A percentile compares a stretch with the other conserved stretches of the same genome.
Conservation (phyloP, 805 yeast genomes). For the Candida ortonii region DNA sequence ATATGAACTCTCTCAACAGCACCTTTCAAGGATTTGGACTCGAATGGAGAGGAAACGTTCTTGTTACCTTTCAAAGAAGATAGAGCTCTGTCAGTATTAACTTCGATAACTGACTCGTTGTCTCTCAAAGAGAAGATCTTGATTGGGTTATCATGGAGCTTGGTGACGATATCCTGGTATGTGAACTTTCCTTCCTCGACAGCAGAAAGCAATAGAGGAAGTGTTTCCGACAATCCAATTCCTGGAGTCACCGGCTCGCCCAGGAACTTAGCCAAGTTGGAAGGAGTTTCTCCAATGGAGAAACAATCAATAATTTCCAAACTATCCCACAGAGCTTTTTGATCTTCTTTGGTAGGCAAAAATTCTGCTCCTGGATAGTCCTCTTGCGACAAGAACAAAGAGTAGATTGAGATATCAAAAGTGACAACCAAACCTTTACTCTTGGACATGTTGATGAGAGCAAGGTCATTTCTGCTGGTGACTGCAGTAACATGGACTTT, state of each 20-base stretch:
- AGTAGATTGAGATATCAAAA: slow-evolving; percentile 80
- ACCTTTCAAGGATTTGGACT: slow-evolving; percentile 58
- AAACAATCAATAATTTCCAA: slow-evolving; percentile 76
- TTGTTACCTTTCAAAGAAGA: slow-evolving; percentile 38
- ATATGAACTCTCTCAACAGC: slow-evolving; percentile 85
- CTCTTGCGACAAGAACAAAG: slow-evolving; percentile 72
- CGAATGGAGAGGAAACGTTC: slow-evolving; percentile 55
- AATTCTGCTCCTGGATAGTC: slow-evolving; percentile 68
- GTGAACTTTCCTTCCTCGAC: slow-evolving; percentile 72
- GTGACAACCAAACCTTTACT: slow-evolving; percentile 79
- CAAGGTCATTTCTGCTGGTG: slow-evolving; percentile 74
- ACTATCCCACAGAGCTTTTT: slow-evolving; percentile 76
- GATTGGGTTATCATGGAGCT: slow-evolving; percentile 79
- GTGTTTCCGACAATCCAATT: slow-evolving; percentile 72
- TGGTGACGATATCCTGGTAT: slow-evolving; percentile 64
- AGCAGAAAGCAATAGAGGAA: slow-evolving; percentile 80
- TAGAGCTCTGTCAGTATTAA: slow-evolving; percentile 72
- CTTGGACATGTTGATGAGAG: slow-evolving; percentile 81
- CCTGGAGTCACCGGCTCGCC: slow-evolving; percentile 66
- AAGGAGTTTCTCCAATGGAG: slow-evolving; percentile 79
- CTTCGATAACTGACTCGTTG: slow-evolving; percentile 74
- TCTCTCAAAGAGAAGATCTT: slow-evolving; percentile 79
- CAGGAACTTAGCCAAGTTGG: slow-evolving; percentile 62
- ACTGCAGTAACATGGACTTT: slow-evolving; percentile 88
- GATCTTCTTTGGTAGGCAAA: slow-evolving; percentile 81